Base-by-base conservation (phyloP, 2,329 filamentous ascomycete genomes). In the Knoxdaviesia proteae region DNA sequence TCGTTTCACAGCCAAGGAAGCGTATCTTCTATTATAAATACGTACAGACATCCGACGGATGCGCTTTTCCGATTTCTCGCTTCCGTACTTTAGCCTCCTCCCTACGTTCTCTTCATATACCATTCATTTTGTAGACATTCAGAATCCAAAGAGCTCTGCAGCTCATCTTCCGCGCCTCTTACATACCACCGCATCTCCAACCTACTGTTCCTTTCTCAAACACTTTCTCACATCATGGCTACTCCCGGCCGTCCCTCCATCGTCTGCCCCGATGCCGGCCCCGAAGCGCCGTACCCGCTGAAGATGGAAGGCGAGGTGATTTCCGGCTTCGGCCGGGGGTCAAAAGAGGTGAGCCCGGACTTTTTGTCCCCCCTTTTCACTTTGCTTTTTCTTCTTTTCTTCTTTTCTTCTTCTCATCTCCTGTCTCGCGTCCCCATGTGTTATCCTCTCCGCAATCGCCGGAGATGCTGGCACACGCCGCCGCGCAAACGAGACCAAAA, bases 321-420 rank as follows among this genome's bases (percentile, higher is more conserved):
- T 53, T 80, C 83, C 53, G 90, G 90, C 34, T 96, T 96, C 58
- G 88, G 90, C 37, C 74, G 90, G 46, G 90, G 90, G 10, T 93
- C 84, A 53, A 92, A 86, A 65, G 87, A 94, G 62, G 83, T 87
- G 57, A 46, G 61, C 20, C 20, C 20, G 20, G 20, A n/a, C n/a
- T 20, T 20, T 20, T 3, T 20, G 20, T 2, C 20, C 20, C 20
- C 20, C 20, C 20, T 20, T 20, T 20, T 20, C 20, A 20, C 20
- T 36, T 6, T 34, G 40, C 29, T 42, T 30, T 38, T 30, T 9
- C 34, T 6, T 31, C n/a, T 32, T n/a, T 38, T 33, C 8, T 39
- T 7, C n/a, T 33, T n/a, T 10, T 20, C 30, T 41, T 8, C 11
- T 30, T 40, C 36, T 10, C 11, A 33, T 37, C 11, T 40, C 32